These are phyloP conservation scores for Gloeophyllum trabeum DNA, from an alignment of 768 basidiomycete genomes.

Conservation along the genomic window DNA sequence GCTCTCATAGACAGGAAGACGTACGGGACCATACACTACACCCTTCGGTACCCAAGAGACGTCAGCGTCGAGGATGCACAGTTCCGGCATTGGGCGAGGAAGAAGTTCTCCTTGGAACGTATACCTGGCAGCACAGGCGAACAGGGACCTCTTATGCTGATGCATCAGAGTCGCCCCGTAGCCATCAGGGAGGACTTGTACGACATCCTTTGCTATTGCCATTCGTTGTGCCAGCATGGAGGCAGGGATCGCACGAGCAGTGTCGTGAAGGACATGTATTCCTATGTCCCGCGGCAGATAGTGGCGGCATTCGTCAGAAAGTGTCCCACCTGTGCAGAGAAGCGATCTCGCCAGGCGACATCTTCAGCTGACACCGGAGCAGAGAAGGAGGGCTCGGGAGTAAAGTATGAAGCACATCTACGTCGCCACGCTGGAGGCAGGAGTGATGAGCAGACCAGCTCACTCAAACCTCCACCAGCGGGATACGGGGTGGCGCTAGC, in stretches of 20 bases:
- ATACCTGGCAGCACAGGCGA: slow-evolving; percentile 7
- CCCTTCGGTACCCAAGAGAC: slow-evolving; percentile 41
- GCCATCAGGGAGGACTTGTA: slow-evolving; percentile 74
- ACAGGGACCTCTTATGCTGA: slow-evolving; percentile 28
- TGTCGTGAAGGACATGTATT: slow-evolving; percentile 56
- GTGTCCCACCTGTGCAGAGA: slow-evolving; percentile 62
- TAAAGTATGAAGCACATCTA: too few relatives aligned
- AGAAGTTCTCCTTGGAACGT: slow-evolving; percentile 55
- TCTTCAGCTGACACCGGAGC: too few relatives aligned
- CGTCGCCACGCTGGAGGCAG: too few relatives aligned
- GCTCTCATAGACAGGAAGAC: slow-evolving; percentile 60
- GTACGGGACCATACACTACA: slow-evolving; percentile 66
- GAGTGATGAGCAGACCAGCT: too few relatives aligned
- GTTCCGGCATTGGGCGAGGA: slow-evolving; percentile 77
- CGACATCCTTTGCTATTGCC: slow-evolving; percentile 65
- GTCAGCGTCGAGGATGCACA: slow-evolving; percentile 43
- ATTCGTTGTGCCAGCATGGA: slow-evolving; percentile 53
- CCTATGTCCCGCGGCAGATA: slow-evolving; percentile 80
- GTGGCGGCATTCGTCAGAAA: slow-evolving; percentile 70
- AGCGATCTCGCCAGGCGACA: slow-evolving; percentile 27
- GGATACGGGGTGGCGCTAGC: too few relatives aligned
- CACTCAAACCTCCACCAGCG: too few relatives aligned
- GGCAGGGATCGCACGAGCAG: slow-evolving; percentile 73
- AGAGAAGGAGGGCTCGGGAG: too few relatives aligned
- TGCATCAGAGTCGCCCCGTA: slow-evolving; percentile 64